Conservation (phyloP, 768 basidiomycete genomes). For the Cystobasidium tubakii region DNA sequence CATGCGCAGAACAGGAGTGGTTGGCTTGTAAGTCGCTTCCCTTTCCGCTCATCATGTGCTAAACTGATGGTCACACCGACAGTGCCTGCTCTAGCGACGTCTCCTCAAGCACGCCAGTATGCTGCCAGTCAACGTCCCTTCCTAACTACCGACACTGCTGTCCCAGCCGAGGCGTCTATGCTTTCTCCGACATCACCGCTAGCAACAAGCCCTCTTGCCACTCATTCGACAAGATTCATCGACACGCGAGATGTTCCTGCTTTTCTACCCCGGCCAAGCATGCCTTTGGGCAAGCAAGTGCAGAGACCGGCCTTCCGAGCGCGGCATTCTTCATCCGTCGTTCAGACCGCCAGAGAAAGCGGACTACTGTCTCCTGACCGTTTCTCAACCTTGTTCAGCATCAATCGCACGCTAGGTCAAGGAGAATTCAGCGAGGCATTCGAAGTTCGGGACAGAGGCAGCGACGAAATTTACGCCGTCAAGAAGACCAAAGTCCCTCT, state of each 20-base stretch:
- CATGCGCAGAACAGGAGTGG: slow-evolving; percentile 18
- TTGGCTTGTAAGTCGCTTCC: slow-evolving; percentile 25
- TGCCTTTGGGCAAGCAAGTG: not conserved
- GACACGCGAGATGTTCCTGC: not conserved
- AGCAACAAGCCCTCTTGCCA: slow-evolving; percentile 8
- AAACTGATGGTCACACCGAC: slow-evolving; percentile 2
- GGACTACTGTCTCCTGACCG: slow-evolving; percentile 46
- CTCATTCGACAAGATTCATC: not conserved
- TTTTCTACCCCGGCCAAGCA: not conserved
- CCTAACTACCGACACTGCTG: not conserved
- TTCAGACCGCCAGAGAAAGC: slow-evolving; percentile 23
- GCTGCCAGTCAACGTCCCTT: slow-evolving; percentile 34
- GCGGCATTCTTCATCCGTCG: slow-evolving; percentile 33
- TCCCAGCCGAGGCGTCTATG: not conserved
- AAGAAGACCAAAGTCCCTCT: slow-evolving; percentile 85
- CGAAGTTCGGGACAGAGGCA: slow-evolving; percentile 54
- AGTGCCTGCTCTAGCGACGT: not conserved
- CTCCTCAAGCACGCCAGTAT: not conserved
- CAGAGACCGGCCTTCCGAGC: slow-evolving; percentile 31
- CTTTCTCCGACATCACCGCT: slow-evolving; percentile 17
- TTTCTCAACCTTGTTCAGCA: slow-evolving; percentile 74
- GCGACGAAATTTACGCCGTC: slow-evolving; percentile 63
- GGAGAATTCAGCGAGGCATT: slow-evolving; percentile 92
- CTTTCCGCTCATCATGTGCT: not conserved
- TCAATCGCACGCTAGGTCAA: slow-evolving; percentile 73